Base-by-base conservation (phyloP, 116 monocot genomes). In the Iris pallida region DNA sequence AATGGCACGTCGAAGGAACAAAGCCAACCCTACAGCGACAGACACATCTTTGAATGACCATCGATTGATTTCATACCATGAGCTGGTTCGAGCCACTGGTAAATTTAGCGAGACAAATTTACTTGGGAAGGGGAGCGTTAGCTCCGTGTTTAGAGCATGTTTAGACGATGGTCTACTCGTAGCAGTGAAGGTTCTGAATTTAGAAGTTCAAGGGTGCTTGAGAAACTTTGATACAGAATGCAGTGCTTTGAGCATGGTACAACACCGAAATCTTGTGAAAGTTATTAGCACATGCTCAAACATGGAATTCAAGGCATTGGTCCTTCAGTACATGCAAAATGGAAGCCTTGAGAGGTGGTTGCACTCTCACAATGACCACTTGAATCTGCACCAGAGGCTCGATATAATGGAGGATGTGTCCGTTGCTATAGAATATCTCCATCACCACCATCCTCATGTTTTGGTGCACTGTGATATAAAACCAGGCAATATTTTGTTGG, bases 381-480 rank as follows among this genome's bases (percentile, higher is more conserved):
- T 78, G 72, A 72, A 41, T 42, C 65, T 71, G 11, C 11, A 60
- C 8, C 78, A 72, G 51, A 71, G 64, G n/a, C 13, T 78, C 2
- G 16, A 30, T 43, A 44, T 72, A 14, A 54, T 61, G 59, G 41
- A 60, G 15, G 78, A 78, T 45, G 78, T 66, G 42, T 71, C 78
- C 0, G 5, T 45, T 8, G 78, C 70, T 16, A 10, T 78, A 19
- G 78, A 78, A 16, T 59, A 78, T 17, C 66, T 79, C 16, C 79
- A 79, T 40, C 73, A 79, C 57, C 56, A 73, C 12, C 68, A 68
- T 20, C 47, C 47, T 9, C 16, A 71, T 14, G 59, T 67, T 9
- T 62, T 79, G 8, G 17, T 79, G 55, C 79, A 73, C 17, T 68
- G 73, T 47, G 79, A 79, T 45, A 5, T 78, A 48, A 72, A 48